Base-by-base conservation (phyloP, 306 rosid species). In the Sechiopsis laciniata region DNA sequence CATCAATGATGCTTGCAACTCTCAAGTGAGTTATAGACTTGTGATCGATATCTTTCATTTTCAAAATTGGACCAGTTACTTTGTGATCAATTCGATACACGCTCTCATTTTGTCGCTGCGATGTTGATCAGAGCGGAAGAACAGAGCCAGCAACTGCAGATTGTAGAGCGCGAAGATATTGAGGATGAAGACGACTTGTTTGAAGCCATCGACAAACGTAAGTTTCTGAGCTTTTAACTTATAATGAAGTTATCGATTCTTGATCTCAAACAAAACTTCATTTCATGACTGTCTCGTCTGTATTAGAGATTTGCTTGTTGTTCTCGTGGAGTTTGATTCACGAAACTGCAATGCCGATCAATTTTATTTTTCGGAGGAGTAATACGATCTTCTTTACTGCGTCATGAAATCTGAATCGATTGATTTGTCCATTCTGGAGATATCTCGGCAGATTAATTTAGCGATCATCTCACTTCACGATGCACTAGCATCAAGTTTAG, bases 131-230 rank as follows among this genome's bases (percentile, higher is more conserved):
- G 99, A 83, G 78, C 92, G 53, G 99, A 94, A 79, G 93, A 90
- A 17, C 91, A 90, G 22, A 85, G 72, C 80, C 97, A 92, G 78
- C 96, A 92, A 80, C 74, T 91, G 35, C 99, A 91, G 88, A 96
- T 94, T 54, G 96, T 94, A 10, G 91, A 94, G 72, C 96, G 96
- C 35, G 98, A 94, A 35, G 96, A 89, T 16, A 79, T 87, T 21
- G 97, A 89, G 6, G 95, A 87, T 8, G 98, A 90, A 4, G 97
- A 90, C 17, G 96, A 90, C 58, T 91, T 94, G 78, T 94, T 94
- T 72, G 96, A 94, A 87, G 96, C 96, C 24, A 89, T 94, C 74
- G 97, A 91, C 79, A 94, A 94, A 75, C 65, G 98, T 94, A 86
- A 66, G 81, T 35, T 79, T 75, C 69, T 52, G 48, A 55, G 65